phyloP scores from a whole-genome alignment of 805 yeast species.

The Blastobotrys mokoenaii region DNA sequence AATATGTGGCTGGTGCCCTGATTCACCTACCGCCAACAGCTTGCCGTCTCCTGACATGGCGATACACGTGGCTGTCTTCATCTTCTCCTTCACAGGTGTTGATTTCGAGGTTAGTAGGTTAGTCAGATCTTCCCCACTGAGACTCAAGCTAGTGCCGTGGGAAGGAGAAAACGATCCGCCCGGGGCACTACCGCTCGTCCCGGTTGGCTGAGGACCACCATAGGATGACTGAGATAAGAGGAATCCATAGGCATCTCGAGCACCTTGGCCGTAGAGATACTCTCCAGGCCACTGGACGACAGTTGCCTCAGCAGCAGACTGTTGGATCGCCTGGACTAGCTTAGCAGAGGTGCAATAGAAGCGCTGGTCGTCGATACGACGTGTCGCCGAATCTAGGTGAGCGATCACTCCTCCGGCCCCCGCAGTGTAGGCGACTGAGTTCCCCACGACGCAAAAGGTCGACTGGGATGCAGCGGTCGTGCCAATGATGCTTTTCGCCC shows the following conservation, averaged over 20 bases:
- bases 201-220: background rate
- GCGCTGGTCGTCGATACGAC: constrained; percentile 1
- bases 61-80: constrained; percentile 48
- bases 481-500: constrained; percentile 15
- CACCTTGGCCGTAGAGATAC: background rate
- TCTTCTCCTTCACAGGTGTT: constrained; percentile 30
- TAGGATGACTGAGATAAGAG: too few relatives aligned
- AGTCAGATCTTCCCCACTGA: constrained; percentile 1
- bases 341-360: constrained; percentile 15
- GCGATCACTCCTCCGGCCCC: constrained; percentile 25
- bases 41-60: constrained; percentile 47
- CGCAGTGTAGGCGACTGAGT: constrained; percentile 20
- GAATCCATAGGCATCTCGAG: background rate
- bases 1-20: constrained; percentile 61
- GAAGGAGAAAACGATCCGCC: too few relatives aligned
- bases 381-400: constrained; percentile 1
- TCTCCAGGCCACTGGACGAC: background rate
- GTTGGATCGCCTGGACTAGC: constrained; percentile 11
- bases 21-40: constrained; percentile 60
- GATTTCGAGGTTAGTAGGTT: constrained; percentile 8
- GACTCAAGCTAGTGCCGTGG: constrained; percentile 2
- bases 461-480: constrained; percentile 15
- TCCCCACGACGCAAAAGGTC: constrained; percentile 11
- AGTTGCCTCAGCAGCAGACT: background rate
- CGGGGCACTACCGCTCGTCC: too few relatives aligned